Conservation (phyloP, 2,329 filamentous ascomycete species). For the Ascochyta fabae region DNA sequence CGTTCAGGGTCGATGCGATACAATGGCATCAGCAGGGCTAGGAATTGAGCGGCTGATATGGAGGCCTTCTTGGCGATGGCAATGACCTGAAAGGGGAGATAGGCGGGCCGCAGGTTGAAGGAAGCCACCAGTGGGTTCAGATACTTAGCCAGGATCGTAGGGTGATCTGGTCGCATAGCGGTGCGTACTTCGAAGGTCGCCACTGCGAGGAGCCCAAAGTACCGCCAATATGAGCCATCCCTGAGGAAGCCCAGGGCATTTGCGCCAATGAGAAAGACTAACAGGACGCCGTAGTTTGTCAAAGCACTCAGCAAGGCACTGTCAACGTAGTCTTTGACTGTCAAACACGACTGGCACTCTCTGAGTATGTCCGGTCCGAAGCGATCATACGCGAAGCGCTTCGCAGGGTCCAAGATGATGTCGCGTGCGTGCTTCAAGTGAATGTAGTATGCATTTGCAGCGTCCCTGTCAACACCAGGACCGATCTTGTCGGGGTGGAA, state of each 20-base stretch:
- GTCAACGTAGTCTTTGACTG: conserved; percentile 74
- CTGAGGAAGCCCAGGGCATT: conserved; percentile 45
- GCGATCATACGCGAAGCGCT: conserved; percentile 81
- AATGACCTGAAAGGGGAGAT: conserved; percentile 86
- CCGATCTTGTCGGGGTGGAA: conserved; percentile 84
- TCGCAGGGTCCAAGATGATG: conserved; percentile 80
- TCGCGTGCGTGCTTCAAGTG: conserved; percentile 84
- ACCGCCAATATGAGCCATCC: conserved; percentile 54
- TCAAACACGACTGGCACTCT: conserved; percentile 63
- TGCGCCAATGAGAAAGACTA: conserved; percentile 38
- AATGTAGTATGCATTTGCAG: conserved; percentile 68
- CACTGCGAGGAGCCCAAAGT: conserved; percentile 60
- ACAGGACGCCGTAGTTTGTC: conserved; percentile 38
- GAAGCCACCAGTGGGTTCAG: conserved; percentile 56
- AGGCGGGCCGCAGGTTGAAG: conserved; percentile 61
- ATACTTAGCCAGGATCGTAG: conserved; percentile 52
- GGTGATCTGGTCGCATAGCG: conserved; percentile 60
- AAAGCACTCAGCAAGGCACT: conserved; percentile 60
- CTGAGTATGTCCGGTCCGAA: conserved; percentile 73
- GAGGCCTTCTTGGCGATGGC: conserved; percentile 75
- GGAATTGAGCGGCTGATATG: conserved; percentile 65
- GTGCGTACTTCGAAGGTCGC: conserved; percentile 64
- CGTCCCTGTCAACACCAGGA: conserved; percentile 33
- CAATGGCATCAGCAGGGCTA: conserved; percentile 44
- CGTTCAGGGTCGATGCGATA: conserved; percentile 41